Conservation (phyloP, 257 asterid genomes). For the Salvia miltiorrhiza region DNA sequence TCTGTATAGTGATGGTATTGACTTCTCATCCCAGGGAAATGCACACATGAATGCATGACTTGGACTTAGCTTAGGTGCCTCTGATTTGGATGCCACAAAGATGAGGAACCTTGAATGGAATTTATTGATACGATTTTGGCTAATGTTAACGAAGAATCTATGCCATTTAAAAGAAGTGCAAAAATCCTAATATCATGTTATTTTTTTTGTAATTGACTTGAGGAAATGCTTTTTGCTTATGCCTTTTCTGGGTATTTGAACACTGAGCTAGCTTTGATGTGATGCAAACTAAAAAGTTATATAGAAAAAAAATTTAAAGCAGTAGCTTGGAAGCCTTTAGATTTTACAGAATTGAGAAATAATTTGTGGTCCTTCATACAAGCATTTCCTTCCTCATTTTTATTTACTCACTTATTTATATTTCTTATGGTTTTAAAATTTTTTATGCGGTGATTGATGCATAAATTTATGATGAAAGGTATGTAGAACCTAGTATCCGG, state of each 20-base stretch:
- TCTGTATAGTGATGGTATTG: background rate
- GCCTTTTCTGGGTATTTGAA: background rate
- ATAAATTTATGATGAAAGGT: conserved; percentile 61
- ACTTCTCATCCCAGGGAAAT: background rate
- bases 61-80: background rate
- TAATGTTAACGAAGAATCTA: background rate
- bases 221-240: background rate
- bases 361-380: background rate
- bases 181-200: background rate
- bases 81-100: background rate
- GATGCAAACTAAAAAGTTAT: background rate
- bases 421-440: conserved; percentile 5
- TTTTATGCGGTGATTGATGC: conserved; percentile 28
- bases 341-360: background rate
- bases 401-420: background rate
- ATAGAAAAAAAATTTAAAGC: background rate
- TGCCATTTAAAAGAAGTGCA: background rate
- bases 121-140: background rate
- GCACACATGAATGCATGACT: background rate
- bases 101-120: background rate
- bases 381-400: conserved; percentile 1
- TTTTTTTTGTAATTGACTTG: background rate
- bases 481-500: conserved; percentile 94
- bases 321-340: background rate
- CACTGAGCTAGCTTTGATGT: background rate